These are phyloP conservation scores for Pseudopyricularia javanii DNA, from an alignment of 2,329 filamentous ascomycete genomes.

Conservation along the genomic window DNA sequence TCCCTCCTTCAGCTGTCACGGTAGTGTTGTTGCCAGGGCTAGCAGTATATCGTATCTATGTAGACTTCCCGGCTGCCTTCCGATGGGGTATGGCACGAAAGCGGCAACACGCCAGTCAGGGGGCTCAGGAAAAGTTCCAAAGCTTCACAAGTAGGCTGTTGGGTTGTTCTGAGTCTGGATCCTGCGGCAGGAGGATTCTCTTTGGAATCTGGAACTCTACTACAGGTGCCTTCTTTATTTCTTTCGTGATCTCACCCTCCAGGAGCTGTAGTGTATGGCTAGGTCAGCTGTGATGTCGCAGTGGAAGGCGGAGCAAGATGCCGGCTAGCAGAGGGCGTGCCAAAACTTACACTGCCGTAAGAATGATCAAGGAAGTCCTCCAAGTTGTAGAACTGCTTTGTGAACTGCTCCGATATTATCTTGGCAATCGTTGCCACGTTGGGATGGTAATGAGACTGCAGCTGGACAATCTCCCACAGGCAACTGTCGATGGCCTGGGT, in stretches of 20 bases:
- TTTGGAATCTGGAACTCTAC: constrained; percentile 93
- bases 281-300: neutral
- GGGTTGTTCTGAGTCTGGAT: constrained; percentile 29
- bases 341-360: constrained; percentile 58
- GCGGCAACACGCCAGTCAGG: neutral
- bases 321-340: neutral
- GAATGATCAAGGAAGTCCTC: constrained; percentile 96
- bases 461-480: constrained; percentile 85
- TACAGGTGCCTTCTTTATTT: constrained; percentile 74
- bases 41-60: neutral
- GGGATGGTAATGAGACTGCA: constrained; percentile 90
- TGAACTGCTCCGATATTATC: constrained; percentile 94
- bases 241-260: constrained; percentile 71
- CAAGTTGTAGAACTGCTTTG: constrained; percentile 86
- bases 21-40: neutral
- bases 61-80: neutral
- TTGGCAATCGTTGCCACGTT: constrained; percentile 90
- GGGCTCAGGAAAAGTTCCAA: constrained; percentile 39
- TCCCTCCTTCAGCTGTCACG: neutral
- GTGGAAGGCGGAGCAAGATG: neutral
- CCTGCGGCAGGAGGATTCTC: constrained; percentile 53
- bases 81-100: neutral
- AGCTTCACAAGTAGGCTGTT: constrained; percentile 46
- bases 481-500: constrained; percentile 84
- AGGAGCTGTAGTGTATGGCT: constrained; percentile 46